Evolutionary conservation across 495 filamentous ascomycete species (phyloP), one percentile per base, ranked within the genome.

Genomic region (Thozetella sp.): DNA sequence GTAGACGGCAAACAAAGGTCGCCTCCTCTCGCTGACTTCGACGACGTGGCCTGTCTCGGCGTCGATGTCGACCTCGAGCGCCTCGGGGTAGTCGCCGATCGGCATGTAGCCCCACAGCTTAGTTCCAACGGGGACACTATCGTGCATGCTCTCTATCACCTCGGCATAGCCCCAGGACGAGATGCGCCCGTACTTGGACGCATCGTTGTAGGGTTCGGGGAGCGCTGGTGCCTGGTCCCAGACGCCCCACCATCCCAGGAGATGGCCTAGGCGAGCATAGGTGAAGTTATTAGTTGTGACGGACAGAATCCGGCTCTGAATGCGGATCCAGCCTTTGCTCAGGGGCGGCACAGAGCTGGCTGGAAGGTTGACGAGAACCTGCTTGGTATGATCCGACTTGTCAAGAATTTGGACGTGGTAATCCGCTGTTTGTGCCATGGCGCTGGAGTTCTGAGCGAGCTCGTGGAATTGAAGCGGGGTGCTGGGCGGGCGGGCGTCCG

Each of bases 81-180:
- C 68, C 23, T 72, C 63, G 12, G 72, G 63, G 3, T 70, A 46
- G 1, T 72, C 75, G 52, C 74, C 75, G 58, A 78, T 72, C 24
- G 77, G 77, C 34, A 75, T 66, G 63, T 76, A 80, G 3, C 75
- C 75, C 22, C 25, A 79, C 0, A 79, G 40, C 17, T 64, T 57
- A 40, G 71, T 73, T 2, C 73, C 77, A 20, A 63, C 58, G 3
- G 64, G 56, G 11, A 79, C 64, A 19, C 53, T 59, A 27, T 60
- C 46, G 25, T 73, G 70, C 0, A 70, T 84, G 54, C 73, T 80
- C 26, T 84, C 81, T 24, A 78, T 58, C 2, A 87, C 77, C 11
- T 72, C 69, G 10, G 74, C 80, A 63, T 78, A 85, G 0, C 86
- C 85, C 84, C 86, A 88, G 17, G 76, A 79, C 24, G 80, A 78